These are phyloP conservation scores for Prunus persica DNA, from an alignment of 306 rosid genomes.

Conservation along the genomic window DNA sequence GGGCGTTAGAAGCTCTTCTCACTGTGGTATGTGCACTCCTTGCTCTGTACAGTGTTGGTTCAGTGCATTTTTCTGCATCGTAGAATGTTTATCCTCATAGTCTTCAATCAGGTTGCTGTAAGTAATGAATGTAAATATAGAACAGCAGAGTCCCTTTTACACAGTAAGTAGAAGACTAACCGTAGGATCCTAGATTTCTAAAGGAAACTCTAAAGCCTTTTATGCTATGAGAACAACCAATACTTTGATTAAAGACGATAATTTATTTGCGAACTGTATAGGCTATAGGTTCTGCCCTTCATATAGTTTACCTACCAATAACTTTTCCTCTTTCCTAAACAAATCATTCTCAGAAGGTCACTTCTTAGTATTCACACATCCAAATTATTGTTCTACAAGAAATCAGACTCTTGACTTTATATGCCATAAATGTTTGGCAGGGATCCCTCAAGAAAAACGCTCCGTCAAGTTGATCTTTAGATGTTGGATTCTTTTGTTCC, in stretches of 20 bases:
- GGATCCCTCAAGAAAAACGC: no score
- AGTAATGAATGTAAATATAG: background rate
- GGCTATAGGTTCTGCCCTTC: background rate
- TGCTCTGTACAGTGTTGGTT: conserved; percentile 3
- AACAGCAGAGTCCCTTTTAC: background rate
- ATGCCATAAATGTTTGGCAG: no score
- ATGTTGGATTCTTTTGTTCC: no score
- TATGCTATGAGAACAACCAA: background rate
- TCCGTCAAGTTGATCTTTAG: no score
- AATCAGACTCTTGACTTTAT: no score
- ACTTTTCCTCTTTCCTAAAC: no score
- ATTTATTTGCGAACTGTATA: background rate
- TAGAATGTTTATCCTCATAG: background rate
- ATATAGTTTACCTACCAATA: no score
- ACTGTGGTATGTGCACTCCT: conserved; percentile 55
- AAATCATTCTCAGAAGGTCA: no score
- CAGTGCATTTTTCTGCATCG: background rate
- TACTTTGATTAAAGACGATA: background rate
- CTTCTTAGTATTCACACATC: no score
- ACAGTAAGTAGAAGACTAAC: background rate
- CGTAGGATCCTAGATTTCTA: background rate
- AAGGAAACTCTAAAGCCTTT: background rate
- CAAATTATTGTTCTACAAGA: no score
- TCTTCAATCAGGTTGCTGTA: background rate
- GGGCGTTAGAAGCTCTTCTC: conserved; percentile 72